phyloP scores from a whole-genome alignment of 805 yeast species.

The Saitoella complicata region DNA sequence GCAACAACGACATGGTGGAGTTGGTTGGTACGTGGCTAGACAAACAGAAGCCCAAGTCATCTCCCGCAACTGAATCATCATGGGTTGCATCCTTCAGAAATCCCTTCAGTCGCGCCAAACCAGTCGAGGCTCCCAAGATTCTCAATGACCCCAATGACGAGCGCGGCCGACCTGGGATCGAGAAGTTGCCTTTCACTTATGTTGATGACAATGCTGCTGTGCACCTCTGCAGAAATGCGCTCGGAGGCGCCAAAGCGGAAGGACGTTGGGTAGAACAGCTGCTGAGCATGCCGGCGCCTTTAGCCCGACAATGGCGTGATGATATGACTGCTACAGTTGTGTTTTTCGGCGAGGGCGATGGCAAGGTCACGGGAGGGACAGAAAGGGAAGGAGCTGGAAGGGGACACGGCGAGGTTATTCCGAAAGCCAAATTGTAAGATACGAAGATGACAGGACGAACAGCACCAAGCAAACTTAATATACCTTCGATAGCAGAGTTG shows the following conservation, averaged over 20 bases:
- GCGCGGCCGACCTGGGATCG: constrained; percentile 1
- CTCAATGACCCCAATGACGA: constrained; percentile 6
- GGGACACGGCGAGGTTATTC: too few species aligned
- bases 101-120: background rate
- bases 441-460: too few species aligned
- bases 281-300: constrained; percentile 79
- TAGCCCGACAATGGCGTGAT: constrained; percentile 83
- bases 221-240: constrained; percentile 82
- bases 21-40: constrained; percentile 87
- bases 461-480: too few species aligned
- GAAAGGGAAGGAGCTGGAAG: background rate
- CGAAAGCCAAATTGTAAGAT: too few species aligned
- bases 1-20: constrained; percentile 84
- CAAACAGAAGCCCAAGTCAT: background rate
- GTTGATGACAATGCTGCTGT: constrained; percentile 86
- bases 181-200: constrained; percentile 19
- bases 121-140: background rate
- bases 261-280: constrained; percentile 56
- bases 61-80: too few species aligned
- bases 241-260: constrained; percentile 77
- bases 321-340: constrained; percentile 92
- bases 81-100: background rate
- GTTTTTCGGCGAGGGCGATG: constrained; percentile 51
- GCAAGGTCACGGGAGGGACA: constrained; percentile 1
- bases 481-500: too few species aligned